These are phyloP conservation scores for Chamaecrista fasciculata DNA, from an alignment of 306 rosid genomes.

Conservation along the genomic window DNA sequence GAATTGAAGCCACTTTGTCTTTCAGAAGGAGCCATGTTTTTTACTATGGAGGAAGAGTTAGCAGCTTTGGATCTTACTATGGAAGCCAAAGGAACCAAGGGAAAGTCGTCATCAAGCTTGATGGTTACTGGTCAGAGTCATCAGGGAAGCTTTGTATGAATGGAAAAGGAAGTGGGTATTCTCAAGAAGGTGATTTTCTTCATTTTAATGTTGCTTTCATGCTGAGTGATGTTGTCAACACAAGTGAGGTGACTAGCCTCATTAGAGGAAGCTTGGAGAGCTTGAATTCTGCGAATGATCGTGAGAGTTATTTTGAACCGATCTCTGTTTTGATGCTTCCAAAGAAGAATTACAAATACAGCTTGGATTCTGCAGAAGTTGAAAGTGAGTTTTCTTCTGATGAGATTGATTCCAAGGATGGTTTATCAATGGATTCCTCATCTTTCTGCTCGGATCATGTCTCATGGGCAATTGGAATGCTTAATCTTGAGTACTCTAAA, in stretches of 20 bases:
- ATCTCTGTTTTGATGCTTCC: slow-evolving; percentile 37
- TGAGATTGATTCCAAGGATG: background rate
- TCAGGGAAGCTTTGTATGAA: slow-evolving; percentile 36
- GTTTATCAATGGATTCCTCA: slow-evolving; percentile 21
- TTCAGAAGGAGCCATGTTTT: background rate
- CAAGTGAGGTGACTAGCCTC: slow-evolving; percentile 16
- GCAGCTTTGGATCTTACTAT: background rate
- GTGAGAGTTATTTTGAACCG: slow-evolving; percentile 20
- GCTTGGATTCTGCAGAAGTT: slow-evolving; percentile 5
- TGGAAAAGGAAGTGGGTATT: slow-evolving; percentile 16
- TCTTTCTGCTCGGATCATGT: slow-evolving; percentile 17
- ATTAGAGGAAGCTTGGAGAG: slow-evolving; percentile 40
- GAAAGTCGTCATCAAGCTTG: slow-evolving; percentile 1
- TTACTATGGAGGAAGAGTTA: slow-evolving; percentile 24
- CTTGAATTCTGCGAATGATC: slow-evolving; percentile 17
- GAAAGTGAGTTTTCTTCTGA: background rate
- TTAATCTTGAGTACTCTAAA: slow-evolving; percentile 31
- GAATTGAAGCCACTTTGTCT: slow-evolving; percentile 25
- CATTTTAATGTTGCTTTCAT: slow-evolving; percentile 14
- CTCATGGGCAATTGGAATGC: background rate
- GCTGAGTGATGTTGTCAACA: slow-evolving; percentile 29
- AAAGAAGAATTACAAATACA: slow-evolving; percentile 27
- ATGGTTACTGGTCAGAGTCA: slow-evolving; percentile 42
- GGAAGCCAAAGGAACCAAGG: background rate
- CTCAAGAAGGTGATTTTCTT: background rate